Conservation (phyloP, 345 rosid genomes). For the Melaleuca alternifolia region DNA sequence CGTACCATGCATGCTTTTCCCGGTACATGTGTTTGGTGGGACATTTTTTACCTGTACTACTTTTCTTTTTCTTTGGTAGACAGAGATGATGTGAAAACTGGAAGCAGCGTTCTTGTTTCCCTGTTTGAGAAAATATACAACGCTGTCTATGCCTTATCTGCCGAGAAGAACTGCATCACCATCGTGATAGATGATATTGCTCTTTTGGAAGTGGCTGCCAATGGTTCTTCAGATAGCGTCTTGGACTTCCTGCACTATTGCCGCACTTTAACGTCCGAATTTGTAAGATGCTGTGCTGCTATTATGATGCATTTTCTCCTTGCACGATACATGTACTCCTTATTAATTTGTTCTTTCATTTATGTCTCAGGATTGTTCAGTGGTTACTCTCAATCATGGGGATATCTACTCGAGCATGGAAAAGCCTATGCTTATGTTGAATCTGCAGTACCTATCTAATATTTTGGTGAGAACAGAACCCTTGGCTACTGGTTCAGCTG, state of each 20-base stretch:
- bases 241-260: constrained; percentile 82
- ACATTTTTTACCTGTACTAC: background rate
- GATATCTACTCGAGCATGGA: constrained; percentile 60
- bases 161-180: constrained; percentile 30
- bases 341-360: background rate
- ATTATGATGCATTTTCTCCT: background rate
- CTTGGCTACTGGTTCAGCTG: constrained; percentile 84
- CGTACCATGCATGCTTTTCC: background rate
- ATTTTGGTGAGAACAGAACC: constrained; percentile 72
- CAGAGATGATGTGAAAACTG: constrained; percentile 28
- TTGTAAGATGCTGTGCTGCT: constrained; percentile 34
- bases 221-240: constrained; percentile 48
- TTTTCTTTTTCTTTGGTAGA: background rate
- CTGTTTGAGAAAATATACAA: constrained; percentile 49
- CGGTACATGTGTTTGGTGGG: background rate
- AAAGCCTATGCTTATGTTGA: constrained; percentile 35
- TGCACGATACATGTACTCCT: background rate
- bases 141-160: constrained; percentile 27
- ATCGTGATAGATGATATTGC: constrained; percentile 85
- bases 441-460: constrained; percentile 67
- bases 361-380: constrained; percentile 53
- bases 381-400: constrained; percentile 60
- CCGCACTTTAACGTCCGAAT: constrained; percentile 58
- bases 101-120: constrained; percentile 17
- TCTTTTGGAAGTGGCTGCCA: constrained; percentile 69